Evolutionary conservation across 768 basidiomycete genomes (phyloP), one percentile per base, ranked within the genome.

Genomic region (Roridomyces roridus): DNA sequence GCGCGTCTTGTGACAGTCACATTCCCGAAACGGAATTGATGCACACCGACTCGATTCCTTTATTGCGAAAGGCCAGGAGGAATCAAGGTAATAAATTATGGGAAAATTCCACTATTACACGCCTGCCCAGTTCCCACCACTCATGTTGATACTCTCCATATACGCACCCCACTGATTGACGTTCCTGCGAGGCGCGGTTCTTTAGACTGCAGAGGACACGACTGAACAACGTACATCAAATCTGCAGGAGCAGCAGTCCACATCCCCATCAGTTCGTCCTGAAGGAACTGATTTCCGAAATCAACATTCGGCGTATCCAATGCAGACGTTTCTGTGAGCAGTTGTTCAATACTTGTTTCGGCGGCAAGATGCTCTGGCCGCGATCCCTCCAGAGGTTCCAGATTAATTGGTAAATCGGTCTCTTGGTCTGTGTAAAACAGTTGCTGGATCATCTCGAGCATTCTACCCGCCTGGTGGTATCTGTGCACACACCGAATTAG

Each of bases 201-300:
- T 7, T 28, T n/a, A 0, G 18, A 11, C 12, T 11, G 18, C 12
- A 12, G 11, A 24, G 18, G 42, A 23, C 7, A 29, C 18, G 3
- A 31, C 39, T 20, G 2, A 21, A 2, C 7, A 9, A 11, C 34
- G 28, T 11, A 56, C 47, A 25, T 25, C 8, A 56, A 28, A 36
- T 56, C 55, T 5, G 47, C 44, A 12, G 47, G 55, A 24, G 24
- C 34, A 15, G 54, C 54, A 34, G 45, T 46, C 52, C 52, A 54
- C 52, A 54, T 54, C 25, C 43, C 29, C 46, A 47, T 47, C 28
- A 55, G 20, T 14, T 55, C 54, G 5, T 55, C 46, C 17, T 55
- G 46, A 26, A 48, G 21, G 8, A 44, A 18, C 20, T 17, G n/a
- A 15, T 34, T 10, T 34, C 11, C 10, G 31, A 4, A 34, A 34